Evolutionary conservation across 352 stramenopile genomes (phyloP).

Genomic region (Globisporangium paroecandrum): DNA sequence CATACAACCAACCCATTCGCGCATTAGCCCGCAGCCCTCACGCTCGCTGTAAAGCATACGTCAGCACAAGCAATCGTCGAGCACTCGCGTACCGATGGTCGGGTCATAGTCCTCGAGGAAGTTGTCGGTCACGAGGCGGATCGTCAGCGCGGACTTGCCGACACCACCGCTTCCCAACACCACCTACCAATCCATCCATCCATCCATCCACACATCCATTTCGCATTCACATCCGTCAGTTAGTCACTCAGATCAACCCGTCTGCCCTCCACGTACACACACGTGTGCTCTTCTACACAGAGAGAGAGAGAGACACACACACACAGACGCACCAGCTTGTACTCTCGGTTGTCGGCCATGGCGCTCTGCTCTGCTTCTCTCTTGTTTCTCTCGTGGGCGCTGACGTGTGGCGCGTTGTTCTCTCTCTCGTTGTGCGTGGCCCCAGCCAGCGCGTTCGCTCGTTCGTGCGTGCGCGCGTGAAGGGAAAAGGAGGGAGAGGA

Average conservation of each 20-base stretch:
- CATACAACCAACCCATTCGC: background rate
- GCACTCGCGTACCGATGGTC: constrained; percentile 66
- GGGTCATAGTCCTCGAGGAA: constrained; percentile 93
- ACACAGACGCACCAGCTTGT: constrained; percentile 63
- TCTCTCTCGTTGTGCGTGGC: background rate
- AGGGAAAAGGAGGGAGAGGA: background rate
- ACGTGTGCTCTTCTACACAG: no score
- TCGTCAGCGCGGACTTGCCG: constrained; percentile 90
- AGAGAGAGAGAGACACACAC: no score
- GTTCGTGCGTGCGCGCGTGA: background rate
- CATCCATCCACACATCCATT: background rate
- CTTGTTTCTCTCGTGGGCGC: background rate
- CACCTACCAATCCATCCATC: constrained; percentile 32
- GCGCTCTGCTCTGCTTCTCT: background rate
- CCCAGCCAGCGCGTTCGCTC: background rate
- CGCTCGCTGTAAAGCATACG: background rate
- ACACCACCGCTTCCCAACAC: constrained; percentile 89
- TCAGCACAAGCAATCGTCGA: background rate
- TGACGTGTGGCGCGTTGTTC: background rate
- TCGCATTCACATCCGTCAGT: background rate
- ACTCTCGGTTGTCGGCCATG: constrained; percentile 78
- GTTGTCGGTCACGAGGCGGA: constrained; percentile 90
- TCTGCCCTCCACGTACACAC: background rate
- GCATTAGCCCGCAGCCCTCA: background rate
- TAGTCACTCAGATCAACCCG: background rate